Conservation (phyloP, 805 yeast genomes). For the Kodamaea jinghongensis region DNA sequence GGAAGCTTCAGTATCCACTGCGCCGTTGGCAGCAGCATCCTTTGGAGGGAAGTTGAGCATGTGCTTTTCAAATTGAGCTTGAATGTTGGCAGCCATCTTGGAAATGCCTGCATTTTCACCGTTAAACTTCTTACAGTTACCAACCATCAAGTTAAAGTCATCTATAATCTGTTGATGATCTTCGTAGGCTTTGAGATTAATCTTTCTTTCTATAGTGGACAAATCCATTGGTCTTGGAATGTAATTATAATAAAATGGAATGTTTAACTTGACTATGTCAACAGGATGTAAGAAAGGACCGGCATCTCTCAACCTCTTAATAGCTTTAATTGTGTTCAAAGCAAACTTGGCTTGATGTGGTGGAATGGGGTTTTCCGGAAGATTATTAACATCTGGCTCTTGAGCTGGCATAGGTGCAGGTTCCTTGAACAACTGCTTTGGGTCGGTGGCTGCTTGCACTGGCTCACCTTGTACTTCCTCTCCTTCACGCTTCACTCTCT, state of each 20-base stretch:
- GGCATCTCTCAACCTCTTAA: conserved; percentile 89
- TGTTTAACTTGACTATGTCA: conserved; percentile 80
- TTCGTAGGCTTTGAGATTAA: conserved; percentile 67
- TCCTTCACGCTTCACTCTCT: conserved; percentile 20
- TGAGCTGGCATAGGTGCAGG: conserved; percentile 77
- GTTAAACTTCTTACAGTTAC: conserved; percentile 79
- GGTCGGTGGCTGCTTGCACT: conserved; percentile 3
- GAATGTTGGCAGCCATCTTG: conserved; percentile 87
- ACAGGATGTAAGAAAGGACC: conserved; percentile 88
- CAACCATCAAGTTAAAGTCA: conserved; percentile 82
- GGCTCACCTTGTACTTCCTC: conserved; percentile 1
- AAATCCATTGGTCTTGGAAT: conserved; percentile 91
- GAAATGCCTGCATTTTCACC: conserved; percentile 82
- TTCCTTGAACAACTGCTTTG: conserved; percentile 14
- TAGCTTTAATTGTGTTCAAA: conserved; percentile 73
- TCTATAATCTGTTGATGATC: conserved; percentile 63
- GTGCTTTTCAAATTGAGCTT: conserved; percentile 91
- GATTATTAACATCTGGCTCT: conserved; percentile 70
- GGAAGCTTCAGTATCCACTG: conserved; percentile 13
- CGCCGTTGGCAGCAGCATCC: conserved; percentile 21
- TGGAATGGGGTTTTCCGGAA: conserved; percentile 68
- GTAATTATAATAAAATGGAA: conserved; percentile 85
- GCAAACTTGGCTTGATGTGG: conserved; percentile 84
- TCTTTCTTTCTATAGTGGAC: conserved; percentile 82
- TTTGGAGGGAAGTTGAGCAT: conserved; percentile 84